These are phyloP conservation scores for Diaporthe capsici DNA, from an alignment of 2,329 filamentous ascomycete genomes.

Conservation along the genomic window DNA sequence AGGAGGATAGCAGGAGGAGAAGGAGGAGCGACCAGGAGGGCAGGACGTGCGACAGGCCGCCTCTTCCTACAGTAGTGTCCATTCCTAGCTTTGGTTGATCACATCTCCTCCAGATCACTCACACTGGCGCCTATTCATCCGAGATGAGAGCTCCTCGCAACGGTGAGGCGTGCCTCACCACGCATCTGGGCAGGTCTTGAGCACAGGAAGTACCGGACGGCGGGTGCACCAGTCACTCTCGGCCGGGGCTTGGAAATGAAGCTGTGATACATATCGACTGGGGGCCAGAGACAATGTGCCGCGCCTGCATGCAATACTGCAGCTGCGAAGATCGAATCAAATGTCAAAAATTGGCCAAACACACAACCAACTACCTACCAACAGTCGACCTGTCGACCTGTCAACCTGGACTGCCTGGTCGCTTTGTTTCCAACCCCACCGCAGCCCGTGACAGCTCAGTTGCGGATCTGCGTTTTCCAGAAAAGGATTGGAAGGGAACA, in stretches of 20 bases:
- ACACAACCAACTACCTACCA: not conserved
- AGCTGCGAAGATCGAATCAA: slow-evolving; percentile 8
- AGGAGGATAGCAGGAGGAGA: not conserved
- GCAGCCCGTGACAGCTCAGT: slow-evolving; percentile 4
- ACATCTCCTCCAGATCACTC: slow-evolving; percentile 4
- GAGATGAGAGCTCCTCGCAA: slow-evolving; percentile 16
- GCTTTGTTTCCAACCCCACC: slow-evolving; percentile 17
- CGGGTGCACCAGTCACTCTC: slow-evolving; percentile 8
- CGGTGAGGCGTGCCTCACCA: slow-evolving; percentile 21
- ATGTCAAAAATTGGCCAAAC: slow-evolving; percentile 4
- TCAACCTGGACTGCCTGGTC: not conserved
- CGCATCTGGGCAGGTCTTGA: not conserved
- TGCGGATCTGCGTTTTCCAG: not conserved
- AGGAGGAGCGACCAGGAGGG: slow-evolving; percentile 7
- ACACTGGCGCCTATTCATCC: slow-evolving; percentile 25
- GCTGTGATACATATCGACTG: slow-evolving; percentile 17
- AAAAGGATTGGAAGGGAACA: slow-evolving; percentile 15
- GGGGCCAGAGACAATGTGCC: slow-evolving; percentile 24
- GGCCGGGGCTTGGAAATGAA: slow-evolving; percentile 9
- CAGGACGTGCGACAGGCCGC: not conserved
- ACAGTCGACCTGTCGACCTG: not conserved
- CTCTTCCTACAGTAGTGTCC: slow-evolving; percentile 22
- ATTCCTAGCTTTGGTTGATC: slow-evolving; percentile 6
- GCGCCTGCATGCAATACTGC: not conserved
- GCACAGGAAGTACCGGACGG: not conserved